Conservation (phyloP, 192 early-diverging fungal species). For the Diversispora epigaea region DNA sequence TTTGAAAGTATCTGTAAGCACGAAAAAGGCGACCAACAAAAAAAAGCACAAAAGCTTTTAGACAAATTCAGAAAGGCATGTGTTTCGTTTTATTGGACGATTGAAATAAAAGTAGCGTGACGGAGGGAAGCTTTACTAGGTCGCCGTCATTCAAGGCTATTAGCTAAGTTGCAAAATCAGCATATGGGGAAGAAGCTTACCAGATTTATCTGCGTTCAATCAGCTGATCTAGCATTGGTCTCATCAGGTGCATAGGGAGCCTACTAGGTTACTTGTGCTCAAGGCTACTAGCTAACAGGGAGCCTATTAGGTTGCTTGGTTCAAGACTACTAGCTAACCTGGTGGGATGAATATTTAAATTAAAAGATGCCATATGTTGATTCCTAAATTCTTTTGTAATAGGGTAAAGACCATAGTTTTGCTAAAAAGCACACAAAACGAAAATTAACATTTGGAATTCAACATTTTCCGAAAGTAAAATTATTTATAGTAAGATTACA, state of each 20-base stretch:
- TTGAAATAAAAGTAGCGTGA: not conserved
- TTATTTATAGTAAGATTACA: too few species aligned
- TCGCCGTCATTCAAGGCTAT: not conserved
- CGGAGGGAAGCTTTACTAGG: not conserved
- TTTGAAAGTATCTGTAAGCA: not conserved
- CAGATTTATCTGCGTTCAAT: constrained; percentile 17
- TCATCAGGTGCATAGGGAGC: constrained; percentile 30
- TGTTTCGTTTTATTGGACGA: not conserved
- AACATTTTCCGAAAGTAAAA: too few species aligned
- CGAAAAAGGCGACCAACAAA: not conserved
- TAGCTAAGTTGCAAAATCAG: too few species aligned
- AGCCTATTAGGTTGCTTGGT: too few species aligned
- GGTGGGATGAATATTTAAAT: too few species aligned
- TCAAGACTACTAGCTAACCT: too few species aligned
- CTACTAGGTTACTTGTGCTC: constrained; percentile 13
- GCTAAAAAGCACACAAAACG: too few species aligned
- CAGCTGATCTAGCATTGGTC: constrained; percentile 10
- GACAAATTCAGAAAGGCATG: constrained; percentile 6
- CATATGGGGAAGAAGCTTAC: constrained; percentile 24
- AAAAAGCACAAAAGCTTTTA: constrained; percentile 2
- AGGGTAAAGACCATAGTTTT: too few species aligned
- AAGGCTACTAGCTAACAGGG: too few species aligned
- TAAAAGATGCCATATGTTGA: too few species aligned
- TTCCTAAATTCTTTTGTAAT: too few species aligned
- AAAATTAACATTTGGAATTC: too few species aligned